A percentile compares a stretch with the other conserved stretches of the same genome.
Conservation (phyloP, 306 rosid genomes). For the Sicyos edulis region DNA sequence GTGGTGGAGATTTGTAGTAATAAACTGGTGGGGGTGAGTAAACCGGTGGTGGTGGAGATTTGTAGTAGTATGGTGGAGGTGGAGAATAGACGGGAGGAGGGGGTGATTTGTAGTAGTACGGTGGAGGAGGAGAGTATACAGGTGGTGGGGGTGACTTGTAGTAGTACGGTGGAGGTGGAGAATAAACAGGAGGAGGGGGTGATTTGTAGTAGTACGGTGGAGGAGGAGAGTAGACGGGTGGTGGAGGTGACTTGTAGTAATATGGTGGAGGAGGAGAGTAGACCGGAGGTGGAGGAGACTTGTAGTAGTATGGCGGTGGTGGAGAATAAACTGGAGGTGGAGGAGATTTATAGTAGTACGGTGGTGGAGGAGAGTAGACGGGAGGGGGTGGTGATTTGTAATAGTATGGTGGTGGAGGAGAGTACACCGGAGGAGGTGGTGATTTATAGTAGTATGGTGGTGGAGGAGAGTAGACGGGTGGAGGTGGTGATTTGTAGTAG, state of each 20-base stretch:
- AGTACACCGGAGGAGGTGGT: slow-evolving; percentile 35
- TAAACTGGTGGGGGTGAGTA: neutral
- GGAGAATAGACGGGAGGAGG: neutral
- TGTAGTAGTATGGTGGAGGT: neutral
- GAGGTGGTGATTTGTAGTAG: slow-evolving; percentile 32
- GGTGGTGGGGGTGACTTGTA: neutral
- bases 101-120: neutral
- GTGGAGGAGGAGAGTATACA: slow-evolving; percentile 22
- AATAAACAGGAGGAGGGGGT: neutral
- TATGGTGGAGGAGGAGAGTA: slow-evolving; percentile 18
- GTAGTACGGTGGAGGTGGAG: slow-evolving; percentile 25
- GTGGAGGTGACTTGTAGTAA: slow-evolving; percentile 37
- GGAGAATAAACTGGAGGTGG: slow-evolving; percentile 21
- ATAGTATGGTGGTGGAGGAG: slow-evolving; percentile 24
- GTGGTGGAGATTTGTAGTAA: slow-evolving; percentile 26
- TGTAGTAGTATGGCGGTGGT: neutral
- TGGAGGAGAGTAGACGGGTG: slow-evolving; percentile 3
- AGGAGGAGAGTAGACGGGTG: slow-evolving; percentile 21
- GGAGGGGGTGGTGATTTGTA: slow-evolving; percentile 22
- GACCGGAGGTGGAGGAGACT: slow-evolving; percentile 24
- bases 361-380: neutral
- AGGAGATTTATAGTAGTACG: slow-evolving; percentile 26
- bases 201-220: neutral
- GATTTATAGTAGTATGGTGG: slow-evolving; percentile 31
- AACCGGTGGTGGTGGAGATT: neutral